Conservation (phyloP, 1,139 yeast genomes). For the Groenewaldozyma auringiensis region DNA sequence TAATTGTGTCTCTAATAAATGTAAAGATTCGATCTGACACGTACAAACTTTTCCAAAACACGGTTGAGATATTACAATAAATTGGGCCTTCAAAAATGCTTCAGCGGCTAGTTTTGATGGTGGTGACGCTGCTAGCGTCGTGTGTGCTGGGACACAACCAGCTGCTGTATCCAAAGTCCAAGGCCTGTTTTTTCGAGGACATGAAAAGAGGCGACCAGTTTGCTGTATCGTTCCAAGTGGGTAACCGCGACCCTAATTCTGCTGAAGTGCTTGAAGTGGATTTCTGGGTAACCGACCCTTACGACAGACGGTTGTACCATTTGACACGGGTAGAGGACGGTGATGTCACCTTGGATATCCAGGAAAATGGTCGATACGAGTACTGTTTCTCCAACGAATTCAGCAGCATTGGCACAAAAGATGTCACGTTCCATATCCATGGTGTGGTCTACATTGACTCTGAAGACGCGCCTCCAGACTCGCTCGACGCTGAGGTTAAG, state of each 20-base stretch:
- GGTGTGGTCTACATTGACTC: slow-evolving; percentile 86
- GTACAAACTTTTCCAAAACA: neutral
- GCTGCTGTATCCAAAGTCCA: slow-evolving; percentile 74
- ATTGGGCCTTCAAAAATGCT: too few species aligned
- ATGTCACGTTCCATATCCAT: slow-evolving; percentile 91
- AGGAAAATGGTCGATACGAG: slow-evolving; percentile 62
- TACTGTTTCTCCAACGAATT: slow-evolving; percentile 92
- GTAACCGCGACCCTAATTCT: slow-evolving; percentile 76
- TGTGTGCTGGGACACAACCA: slow-evolving; percentile 51
- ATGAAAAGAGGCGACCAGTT: slow-evolving; percentile 79
- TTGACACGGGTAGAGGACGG: slow-evolving; percentile 67
- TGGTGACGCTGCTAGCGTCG: neutral
- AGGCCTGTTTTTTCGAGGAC: slow-evolving; percentile 81
- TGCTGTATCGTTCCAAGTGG: slow-evolving; percentile 87
- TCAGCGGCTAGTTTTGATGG: neutral
- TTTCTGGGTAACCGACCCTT: slow-evolving; percentile 57
- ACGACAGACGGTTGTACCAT: slow-evolving; percentile 46
- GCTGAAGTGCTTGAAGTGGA: slow-evolving; percentile 73
- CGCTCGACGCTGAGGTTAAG: slow-evolving; percentile 78
- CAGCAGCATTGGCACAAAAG: slow-evolving; percentile 65
- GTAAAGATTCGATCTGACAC: neutral
- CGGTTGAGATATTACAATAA: too few species aligned
- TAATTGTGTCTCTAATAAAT: too few species aligned
- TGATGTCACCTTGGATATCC: slow-evolving; percentile 61
- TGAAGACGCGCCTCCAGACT: slow-evolving; percentile 72